Evolutionary conservation across 1,284 basidiomycete genomes (phyloP), one percentile per base, ranked within the genome.

Genomic region (Anthracocystis panici-leucophaei): DNA sequence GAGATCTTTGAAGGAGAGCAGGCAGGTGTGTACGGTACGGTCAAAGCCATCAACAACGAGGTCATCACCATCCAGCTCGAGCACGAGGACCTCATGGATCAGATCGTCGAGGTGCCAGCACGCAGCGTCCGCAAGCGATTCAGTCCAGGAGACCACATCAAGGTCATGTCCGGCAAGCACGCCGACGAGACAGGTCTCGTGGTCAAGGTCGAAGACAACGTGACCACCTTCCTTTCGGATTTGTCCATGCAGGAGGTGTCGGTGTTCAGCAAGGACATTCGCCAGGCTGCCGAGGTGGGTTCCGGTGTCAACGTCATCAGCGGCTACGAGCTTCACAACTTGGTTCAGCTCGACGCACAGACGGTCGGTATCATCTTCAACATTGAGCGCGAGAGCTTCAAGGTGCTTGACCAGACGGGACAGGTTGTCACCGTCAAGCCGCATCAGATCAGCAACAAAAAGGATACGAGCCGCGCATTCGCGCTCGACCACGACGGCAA

Each of bases 1-100:
- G 96, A 99, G 85, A 94, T 99, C 33, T 95, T 94, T 78, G 95
- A 98, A 85, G 96, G 97, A 44, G 95, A 97, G 86, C 94, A 97
- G 84, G 89, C 93, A 3, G 96, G 97, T 75, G 90, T 97, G 31
- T 91, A 93, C 75, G 97, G 97, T 87, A 90, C 91, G 3, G 93
- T 99, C 33, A 93, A 95, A 69, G 91, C 94, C 59, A 93, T 99
- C 76, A 89, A 90, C 40, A 91, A 92, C 77, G 94, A 98, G 64
- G 90, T 95, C 20, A 93, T 98, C 52, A 91, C 92, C 2, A 90
- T 98, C 77, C 91, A 91, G 57, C 85, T 87, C n/a, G 82, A 85
- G 40, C 92, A 93, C 33, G 89, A 92, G 27, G 94, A 96, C 69
- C 89, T 94, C 56, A 92, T 92, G 64, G 92, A 91, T 2, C 92